These are phyloP conservation scores for Dryadomyces quercus-mongolicae DNA, from an alignment of 2,329 filamentous ascomycete genomes.

Conservation along the genomic window DNA sequence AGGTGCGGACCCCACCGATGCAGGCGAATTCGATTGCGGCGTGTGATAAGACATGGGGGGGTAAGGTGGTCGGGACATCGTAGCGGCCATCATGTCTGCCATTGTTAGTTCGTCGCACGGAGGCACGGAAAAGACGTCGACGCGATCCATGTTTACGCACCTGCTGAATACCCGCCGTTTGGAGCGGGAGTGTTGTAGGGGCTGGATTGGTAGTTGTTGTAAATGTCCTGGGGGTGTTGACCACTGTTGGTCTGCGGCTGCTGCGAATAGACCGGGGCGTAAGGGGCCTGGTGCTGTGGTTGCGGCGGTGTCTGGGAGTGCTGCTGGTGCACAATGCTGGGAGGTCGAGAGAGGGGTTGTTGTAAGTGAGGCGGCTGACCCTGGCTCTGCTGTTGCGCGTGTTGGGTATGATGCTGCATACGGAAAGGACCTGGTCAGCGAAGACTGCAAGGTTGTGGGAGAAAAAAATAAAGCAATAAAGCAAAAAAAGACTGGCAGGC, in stretches of 20 bases:
- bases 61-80: constrained; percentile 66
- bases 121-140: too few relatives aligned
- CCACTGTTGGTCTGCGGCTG: constrained; percentile 48
- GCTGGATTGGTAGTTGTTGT: constrained; percentile 66
- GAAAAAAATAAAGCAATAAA: not conserved
- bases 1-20: constrained; percentile 81
- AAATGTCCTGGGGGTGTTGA: constrained; percentile 58
- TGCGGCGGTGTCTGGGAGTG: constrained; percentile 27
- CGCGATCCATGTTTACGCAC: too few relatives aligned
- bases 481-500: not conserved
- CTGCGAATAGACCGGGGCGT: constrained; percentile 59
- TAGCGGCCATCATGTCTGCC: constrained; percentile 54
- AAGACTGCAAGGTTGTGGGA: too few relatives aligned
- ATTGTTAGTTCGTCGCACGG: not conserved
- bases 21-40: constrained; percentile 87
- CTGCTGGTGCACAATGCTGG: constrained; percentile 62
- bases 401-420: constrained; percentile 67
- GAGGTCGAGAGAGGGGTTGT: constrained; percentile 58
- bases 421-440: constrained; percentile 33
- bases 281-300: constrained; percentile 48
- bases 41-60: constrained; percentile 87
- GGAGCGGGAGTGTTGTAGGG: constrained; percentile 75
- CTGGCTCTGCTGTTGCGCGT: constrained; percentile 54
- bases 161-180: constrained; percentile 75
- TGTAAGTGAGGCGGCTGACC: constrained; percentile 47